Conservation (phyloP, 2,329 filamentous ascomycete genomes). For the Didymella pomorum region DNA sequence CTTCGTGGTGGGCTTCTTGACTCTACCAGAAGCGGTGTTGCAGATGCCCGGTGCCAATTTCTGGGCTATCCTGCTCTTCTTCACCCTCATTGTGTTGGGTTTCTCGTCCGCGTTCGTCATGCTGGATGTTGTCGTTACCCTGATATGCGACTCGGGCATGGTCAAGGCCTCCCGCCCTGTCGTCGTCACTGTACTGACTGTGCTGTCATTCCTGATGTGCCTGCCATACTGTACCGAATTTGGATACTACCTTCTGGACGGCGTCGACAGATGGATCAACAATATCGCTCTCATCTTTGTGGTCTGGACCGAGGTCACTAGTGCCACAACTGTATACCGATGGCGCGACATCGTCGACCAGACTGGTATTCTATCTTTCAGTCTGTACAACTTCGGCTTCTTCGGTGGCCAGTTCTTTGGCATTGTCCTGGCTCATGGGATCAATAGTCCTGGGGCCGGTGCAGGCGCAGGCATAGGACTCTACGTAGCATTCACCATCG, state of each 20-base stretch:
- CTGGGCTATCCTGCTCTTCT: slow-evolving; percentile 67
- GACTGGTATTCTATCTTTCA: slow-evolving; percentile 55
- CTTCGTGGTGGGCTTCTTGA: slow-evolving; percentile 67
- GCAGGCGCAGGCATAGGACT: slow-evolving; percentile 63
- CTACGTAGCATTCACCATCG: slow-evolving; percentile 56
- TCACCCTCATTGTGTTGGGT: slow-evolving; percentile 65
- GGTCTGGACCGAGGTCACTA: slow-evolving; percentile 62
- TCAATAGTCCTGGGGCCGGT: slow-evolving; percentile 54
- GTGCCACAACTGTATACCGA: slow-evolving; percentile 62
- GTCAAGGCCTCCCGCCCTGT: slow-evolving; percentile 56
- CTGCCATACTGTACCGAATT: slow-evolving; percentile 66
- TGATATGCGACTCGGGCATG: slow-evolving; percentile 62
- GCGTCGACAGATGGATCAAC: slow-evolving; percentile 65
- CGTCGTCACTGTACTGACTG: slow-evolving; percentile 60
- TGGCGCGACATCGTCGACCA: slow-evolving; percentile 59
- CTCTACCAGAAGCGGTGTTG: slow-evolving; percentile 63
- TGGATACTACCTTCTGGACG: slow-evolving; percentile 64
- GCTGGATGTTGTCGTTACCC: slow-evolving; percentile 64
- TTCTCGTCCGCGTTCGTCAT: slow-evolving; percentile 68
- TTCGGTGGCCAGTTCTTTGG: slow-evolving; percentile 63
- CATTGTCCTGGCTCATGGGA: slow-evolving; percentile 59
- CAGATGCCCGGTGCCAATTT: slow-evolving; percentile 66
- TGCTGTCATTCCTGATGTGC: slow-evolving; percentile 63
- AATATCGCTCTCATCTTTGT: slow-evolving; percentile 64
- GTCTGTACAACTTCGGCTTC: slow-evolving; percentile 61